Conservation (phyloP, 805 yeast genomes). For the Metschnikowia drakensbergensis region DNA sequence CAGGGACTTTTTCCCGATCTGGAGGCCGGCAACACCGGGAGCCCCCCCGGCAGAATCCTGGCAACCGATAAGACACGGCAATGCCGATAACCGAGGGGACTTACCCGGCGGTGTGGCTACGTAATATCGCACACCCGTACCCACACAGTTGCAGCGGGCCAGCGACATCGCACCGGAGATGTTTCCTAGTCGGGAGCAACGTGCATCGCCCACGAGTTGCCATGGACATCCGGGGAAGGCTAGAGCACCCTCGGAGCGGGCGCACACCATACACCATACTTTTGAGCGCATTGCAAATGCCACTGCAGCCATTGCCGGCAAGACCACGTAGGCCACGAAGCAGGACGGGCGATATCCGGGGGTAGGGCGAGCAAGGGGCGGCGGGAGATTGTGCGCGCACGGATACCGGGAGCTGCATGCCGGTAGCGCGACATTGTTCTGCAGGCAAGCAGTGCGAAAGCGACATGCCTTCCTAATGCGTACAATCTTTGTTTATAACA, state of each 20-base stretch:
- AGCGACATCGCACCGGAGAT: slow-evolving; percentile 2
- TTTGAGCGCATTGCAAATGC: too few relatives aligned
- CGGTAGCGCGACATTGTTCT: slow-evolving; percentile 1
- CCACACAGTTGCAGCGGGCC: not conserved
- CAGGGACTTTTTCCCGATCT: not conserved
- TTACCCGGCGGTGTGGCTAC: slow-evolving; percentile 2
- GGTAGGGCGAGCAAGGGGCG: not conserved
- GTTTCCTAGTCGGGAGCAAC: not conserved
- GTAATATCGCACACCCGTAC: slow-evolving; percentile 4
- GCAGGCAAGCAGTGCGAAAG: not conserved
- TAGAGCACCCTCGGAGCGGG: too few relatives aligned
- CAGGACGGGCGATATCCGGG: not conserved
- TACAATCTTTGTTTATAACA: slow-evolving; percentile 19
- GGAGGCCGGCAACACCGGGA: not conserved
- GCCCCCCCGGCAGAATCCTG: not conserved
- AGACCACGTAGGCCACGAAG: not conserved
- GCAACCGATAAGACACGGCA: not conserved
- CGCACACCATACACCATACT: too few relatives aligned
- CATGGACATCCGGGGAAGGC: too few relatives aligned
- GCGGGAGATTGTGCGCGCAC: not conserved
- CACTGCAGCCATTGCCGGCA: too few relatives aligned
- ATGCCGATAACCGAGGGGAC: not conserved
- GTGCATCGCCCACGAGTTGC: not conserved
- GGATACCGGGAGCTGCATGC: not conserved
- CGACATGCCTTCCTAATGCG: slow-evolving; percentile 20